Percentiles rank a stretch among this genome's conserved stretches.
These are phyloP conservation scores for Calonectria pteridis DNA, from an alignment of 2,329 filamentous ascomycete genomes.

Conservation along the genomic window DNA sequence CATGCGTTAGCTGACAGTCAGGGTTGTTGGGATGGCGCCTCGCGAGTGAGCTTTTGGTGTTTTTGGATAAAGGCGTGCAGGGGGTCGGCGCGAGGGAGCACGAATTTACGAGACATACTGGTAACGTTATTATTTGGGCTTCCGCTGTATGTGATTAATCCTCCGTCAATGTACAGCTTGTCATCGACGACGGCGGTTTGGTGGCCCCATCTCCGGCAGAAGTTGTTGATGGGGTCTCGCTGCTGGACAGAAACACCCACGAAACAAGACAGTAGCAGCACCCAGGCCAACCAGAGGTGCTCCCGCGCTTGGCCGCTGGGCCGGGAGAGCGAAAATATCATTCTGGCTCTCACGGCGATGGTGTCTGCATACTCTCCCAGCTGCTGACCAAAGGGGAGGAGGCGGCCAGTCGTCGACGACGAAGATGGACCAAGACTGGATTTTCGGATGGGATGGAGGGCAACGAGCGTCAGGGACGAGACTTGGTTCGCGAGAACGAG, in stretches of 20 bases:
- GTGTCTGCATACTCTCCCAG: conserved; percentile 39
- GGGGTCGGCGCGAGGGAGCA: not conserved
- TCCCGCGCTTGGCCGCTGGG: conserved; percentile 28
- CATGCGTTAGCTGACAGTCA: not conserved
- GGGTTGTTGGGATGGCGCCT: not conserved
- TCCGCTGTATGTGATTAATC: conserved; percentile 67
- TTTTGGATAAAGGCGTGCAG: not conserved
- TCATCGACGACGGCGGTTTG: conserved; percentile 71
- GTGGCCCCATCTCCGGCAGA: conserved; percentile 68
- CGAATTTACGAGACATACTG: conserved; percentile 57
- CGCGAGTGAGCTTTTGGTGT: not conserved
- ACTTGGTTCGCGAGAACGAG: not conserved
- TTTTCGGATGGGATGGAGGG: conserved; percentile 4
- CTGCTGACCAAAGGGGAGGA: not conserved
- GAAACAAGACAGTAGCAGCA: conserved; percentile 36
- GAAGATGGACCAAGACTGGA: conserved; percentile 3
- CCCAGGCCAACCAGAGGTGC: conserved; percentile 33
- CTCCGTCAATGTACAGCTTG: conserved; percentile 73
- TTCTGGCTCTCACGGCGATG: conserved; percentile 38
- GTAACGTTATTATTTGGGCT: conserved; percentile 64
- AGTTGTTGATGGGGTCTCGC: conserved; percentile 66
- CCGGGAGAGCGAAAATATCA: conserved; percentile 40
- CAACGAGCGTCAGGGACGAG: conserved; percentile 14
- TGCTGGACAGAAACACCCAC: conserved; percentile 48
- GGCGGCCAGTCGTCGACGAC: conserved; percentile 20